These are phyloP conservation scores for Neofusicoccum parvum DNA, from an alignment of 2,329 filamentous ascomycete genomes.

Conservation along the genomic window DNA sequence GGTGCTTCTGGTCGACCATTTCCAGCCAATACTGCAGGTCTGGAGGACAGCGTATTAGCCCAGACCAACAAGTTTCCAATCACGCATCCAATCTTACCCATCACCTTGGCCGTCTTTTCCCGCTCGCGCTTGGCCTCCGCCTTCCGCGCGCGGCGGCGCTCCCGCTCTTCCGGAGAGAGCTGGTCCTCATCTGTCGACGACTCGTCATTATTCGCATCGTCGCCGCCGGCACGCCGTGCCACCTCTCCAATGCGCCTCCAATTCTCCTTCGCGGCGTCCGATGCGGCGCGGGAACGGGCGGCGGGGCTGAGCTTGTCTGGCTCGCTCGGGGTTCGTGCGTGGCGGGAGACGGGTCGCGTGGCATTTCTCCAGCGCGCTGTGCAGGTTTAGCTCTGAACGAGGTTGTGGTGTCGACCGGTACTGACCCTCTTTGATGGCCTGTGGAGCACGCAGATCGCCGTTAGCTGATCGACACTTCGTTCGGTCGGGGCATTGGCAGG, in stretches of 20 bases:
- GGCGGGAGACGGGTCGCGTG: constrained; percentile 49
- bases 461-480: constrained; percentile 15
- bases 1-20: constrained; percentile 84
- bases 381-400: constrained; percentile 31
- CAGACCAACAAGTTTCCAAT: not conserved
- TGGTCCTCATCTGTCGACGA: constrained; percentile 52
- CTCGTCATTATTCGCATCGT: constrained; percentile 52
- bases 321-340: constrained; percentile 33
- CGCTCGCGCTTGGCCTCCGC: constrained; percentile 58
- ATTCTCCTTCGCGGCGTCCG: constrained; percentile 60
- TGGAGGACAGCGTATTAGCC: constrained; percentile 58
- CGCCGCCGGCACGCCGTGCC: constrained; percentile 70
- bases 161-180: constrained; percentile 37
- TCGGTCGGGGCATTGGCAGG: not conserved
- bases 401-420: constrained; percentile 22
- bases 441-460: constrained; percentile 29
- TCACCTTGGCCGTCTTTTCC: constrained; percentile 63
- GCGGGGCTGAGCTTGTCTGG: constrained; percentile 25
- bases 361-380: constrained; percentile 56
- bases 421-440: constrained; percentile 55
- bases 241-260: constrained; percentile 77
- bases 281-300: constrained; percentile 30
- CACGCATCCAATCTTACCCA: not conserved
- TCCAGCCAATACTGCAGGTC: constrained; percentile 82
- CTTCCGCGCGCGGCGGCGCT: constrained; percentile 37